Conservation (phyloP, 345 rosid genomes). For the Populus davidiana region DNA sequence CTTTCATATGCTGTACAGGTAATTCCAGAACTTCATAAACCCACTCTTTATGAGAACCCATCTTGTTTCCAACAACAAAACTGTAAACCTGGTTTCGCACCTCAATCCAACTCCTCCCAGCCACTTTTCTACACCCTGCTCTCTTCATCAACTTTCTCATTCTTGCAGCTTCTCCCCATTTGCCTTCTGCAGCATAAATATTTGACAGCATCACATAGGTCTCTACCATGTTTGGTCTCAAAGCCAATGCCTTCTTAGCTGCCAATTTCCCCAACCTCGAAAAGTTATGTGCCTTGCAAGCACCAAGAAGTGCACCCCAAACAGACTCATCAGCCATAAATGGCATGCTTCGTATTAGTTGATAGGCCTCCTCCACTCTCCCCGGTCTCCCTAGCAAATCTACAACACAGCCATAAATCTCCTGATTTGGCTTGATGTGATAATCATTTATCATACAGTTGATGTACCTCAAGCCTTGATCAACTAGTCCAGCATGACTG, state of each 20-base stretch:
- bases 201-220: constrained; percentile 72
- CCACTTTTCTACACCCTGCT: constrained; percentile 65
- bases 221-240: constrained; percentile 57
- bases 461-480: constrained; percentile 73
- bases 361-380: constrained; percentile 76
- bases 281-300: constrained; percentile 64
- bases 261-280: constrained; percentile 57
- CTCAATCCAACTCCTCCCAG: constrained; percentile 84
- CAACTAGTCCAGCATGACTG: constrained; percentile 82
- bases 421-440: constrained; percentile 47
- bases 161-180: constrained; percentile 65
- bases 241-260: constrained; percentile 57
- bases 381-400: constrained; percentile 92
- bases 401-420: constrained; percentile 75
- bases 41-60: constrained; percentile 32
- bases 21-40: constrained; percentile 48
- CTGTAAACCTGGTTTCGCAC: constrained; percentile 55
- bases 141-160: constrained; percentile 60
- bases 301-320: constrained; percentile 82
- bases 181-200: constrained; percentile 74
- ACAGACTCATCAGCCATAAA: constrained; percentile 71
- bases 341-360: constrained; percentile 64
- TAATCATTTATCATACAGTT: constrained; percentile 49
- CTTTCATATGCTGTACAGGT: constrained; percentile 51
- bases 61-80: constrained; percentile 57